These are phyloP conservation scores for Thelephora terrestris DNA, from an alignment of 1,284 basidiomycete species.

Conservation along the genomic window DNA sequence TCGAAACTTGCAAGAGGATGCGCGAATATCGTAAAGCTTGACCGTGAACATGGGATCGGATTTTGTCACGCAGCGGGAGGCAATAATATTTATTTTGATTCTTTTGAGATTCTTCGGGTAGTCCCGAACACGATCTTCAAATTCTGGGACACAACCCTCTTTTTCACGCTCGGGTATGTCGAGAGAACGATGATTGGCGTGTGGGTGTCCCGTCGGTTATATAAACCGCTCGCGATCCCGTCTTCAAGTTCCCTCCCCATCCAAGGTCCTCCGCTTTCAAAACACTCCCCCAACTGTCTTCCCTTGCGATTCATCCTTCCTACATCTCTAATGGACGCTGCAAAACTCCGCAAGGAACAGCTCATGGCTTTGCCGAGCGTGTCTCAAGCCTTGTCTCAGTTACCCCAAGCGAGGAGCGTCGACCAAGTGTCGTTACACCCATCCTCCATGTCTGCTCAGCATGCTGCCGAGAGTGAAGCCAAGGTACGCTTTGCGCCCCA, in stretches of 20 bases:
- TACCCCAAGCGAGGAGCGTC: slow-evolving; percentile 61
- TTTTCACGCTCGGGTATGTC: no score
- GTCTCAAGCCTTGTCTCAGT: slow-evolving; percentile 50
- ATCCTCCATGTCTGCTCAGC: slow-evolving; percentile 56
- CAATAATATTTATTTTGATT: no score
- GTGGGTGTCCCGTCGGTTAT: neutral
- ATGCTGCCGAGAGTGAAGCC: slow-evolving; percentile 59
- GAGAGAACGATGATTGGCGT: no score
- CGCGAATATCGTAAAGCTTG: no score
- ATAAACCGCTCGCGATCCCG: neutral
- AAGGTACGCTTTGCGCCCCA: slow-evolving; percentile 36
- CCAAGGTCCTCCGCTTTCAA: slow-evolving; percentile 7
- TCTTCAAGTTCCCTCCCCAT: neutral
- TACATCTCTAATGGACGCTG: slow-evolving; percentile 9
- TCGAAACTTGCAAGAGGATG: no score
- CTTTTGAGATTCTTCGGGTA: no score
- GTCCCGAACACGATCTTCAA: no score
- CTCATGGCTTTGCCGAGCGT: slow-evolving; percentile 62
- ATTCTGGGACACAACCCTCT: no score
- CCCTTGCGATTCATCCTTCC: slow-evolving; percentile 19
- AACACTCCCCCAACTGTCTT: slow-evolving; percentile 9
- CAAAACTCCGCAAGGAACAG: slow-evolving; percentile 22
- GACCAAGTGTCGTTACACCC: slow-evolving; percentile 52
- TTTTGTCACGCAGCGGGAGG: no score
- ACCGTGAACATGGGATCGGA: no score